Evolutionary conservation across 352 stramenopile genomes (phyloP).

Genomic region (Phytophthora citrophthora): DNA sequence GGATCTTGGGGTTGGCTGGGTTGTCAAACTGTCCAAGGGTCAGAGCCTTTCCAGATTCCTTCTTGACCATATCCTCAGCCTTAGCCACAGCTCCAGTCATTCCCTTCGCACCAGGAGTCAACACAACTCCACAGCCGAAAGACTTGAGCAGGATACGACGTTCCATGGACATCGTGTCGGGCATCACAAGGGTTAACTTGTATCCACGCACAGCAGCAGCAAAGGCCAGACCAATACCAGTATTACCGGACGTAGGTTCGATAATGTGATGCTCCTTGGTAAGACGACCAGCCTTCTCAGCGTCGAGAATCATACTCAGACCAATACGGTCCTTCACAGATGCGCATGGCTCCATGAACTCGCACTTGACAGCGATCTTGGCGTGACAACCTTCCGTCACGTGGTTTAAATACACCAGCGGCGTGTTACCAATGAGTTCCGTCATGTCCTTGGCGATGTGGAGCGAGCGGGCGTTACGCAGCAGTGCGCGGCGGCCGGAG

Average conservation of each 20-base stretch:
- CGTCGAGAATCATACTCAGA: constrained; percentile 85
- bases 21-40: constrained; percentile 97
- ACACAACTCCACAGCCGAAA: constrained; percentile 91
- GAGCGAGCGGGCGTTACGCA: constrained; percentile 47
- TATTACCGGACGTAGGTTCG: constrained; percentile 96
- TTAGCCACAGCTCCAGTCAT: constrained; percentile 84
- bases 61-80: constrained; percentile 76
- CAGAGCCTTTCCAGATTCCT: constrained; percentile 69
- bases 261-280: constrained; percentile 89
- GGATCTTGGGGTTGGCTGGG: constrained; percentile 95
- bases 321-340: constrained; percentile 91
- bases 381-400: constrained; percentile 80
- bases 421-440: constrained; percentile 95
- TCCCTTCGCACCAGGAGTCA: constrained; percentile 89
- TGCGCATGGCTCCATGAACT: constrained; percentile 90
- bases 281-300: constrained; percentile 73
- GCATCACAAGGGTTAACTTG: constrained; percentile 95
- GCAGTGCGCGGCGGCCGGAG: constrained; percentile 25
- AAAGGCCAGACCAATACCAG: constrained; percentile 94
- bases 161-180: constrained; percentile 96
- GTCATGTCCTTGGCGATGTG: constrained; percentile 95
- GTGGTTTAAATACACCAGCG: constrained; percentile 92
- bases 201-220: constrained; percentile 91
- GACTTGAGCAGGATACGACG: constrained; percentile 95
- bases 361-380: constrained; percentile 89